Evolutionary conservation across 2,329 filamentous ascomycete species (phyloP), one percentile per base, ranked within the genome.

Genomic region (Colletotrichum tropicicola): DNA sequence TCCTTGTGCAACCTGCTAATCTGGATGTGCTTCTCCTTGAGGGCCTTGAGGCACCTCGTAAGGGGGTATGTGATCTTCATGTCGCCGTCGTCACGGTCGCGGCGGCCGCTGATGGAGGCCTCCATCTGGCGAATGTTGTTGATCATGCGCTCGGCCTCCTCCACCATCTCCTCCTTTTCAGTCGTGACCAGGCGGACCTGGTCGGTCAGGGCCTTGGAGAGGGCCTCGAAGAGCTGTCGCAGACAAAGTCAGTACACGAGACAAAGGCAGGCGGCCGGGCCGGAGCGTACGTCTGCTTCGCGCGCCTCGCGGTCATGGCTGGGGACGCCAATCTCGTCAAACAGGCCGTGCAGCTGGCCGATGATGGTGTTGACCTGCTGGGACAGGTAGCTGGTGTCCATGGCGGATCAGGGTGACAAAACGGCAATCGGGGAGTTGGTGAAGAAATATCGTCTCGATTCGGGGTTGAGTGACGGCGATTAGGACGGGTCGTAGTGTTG

Each of bases 311-410:
- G 92, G 78, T 98, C 96, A 89, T 97, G 94, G 73, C 83, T 89
- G 27, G 95, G 89, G n/a, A 99, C 92, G 64, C 96, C 96, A 74
- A 99, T 99, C 76, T 99, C 95, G 78, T 99, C 96, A 74, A 98
- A 99, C 62, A 98, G 87, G 69, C 92, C 92, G 80, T 98, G 95
- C 66, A 99, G 87, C 80, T 98, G 94, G 78, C 89, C 89, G 76
- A 98, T 94, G 75, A 97, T 98, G 73, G 88, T 93, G 71, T 93
- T 96, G 81, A 99, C 93, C 87, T 98, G 96, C 78, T 97, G 93
- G 72, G 93, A 92, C 75, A 98, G 85, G 79, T 97, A 97, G 77
- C 92, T 93, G 64, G 94, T 93, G 80, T 98, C 94, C 90, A 98
- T 97, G 72, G 59, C 41, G 64, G 51, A 39, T 49, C 25, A 44